phyloP scores from a whole-genome alignment of 1,284 basidiomycete species.

The Trametes pubescens region DNA sequence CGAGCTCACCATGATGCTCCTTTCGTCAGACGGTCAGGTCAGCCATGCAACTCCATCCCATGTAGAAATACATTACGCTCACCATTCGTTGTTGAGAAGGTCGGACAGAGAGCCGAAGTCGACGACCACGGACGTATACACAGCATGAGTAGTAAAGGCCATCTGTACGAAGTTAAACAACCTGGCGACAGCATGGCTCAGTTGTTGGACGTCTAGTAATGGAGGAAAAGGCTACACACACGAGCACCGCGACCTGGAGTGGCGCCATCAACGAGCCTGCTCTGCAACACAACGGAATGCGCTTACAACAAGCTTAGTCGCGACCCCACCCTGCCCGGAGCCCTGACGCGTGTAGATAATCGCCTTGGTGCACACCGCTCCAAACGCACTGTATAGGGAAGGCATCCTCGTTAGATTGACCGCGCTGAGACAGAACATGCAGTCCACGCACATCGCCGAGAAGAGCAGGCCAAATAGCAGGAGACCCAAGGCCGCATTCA shows the following conservation, averaged over 20 bases:
- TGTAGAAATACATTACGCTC: not conserved
- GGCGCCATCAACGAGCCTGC: not conserved
- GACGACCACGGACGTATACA: slow-evolving; percentile 18
- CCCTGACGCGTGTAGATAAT: slow-evolving; percentile 10
- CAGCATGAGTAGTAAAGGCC: slow-evolving; percentile 20
- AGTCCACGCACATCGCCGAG: slow-evolving; percentile 16
- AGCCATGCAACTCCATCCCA: not conserved
- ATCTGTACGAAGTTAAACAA: slow-evolving; percentile 23
- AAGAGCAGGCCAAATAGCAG: slow-evolving; percentile 25
- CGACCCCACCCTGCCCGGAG: not conserved
- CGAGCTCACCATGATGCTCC: slow-evolving; percentile 22
- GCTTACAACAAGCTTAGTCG: slow-evolving; percentile 15
- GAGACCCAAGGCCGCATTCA: slow-evolving; percentile 19
- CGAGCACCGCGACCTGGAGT: slow-evolving; percentile 14
- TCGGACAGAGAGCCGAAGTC: slow-evolving; percentile 15
- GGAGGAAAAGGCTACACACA: slow-evolving; percentile 12
- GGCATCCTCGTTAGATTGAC: too few relatives aligned
- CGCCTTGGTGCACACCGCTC: slow-evolving; percentile 23
- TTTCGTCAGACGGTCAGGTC: not conserved
- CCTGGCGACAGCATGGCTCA: not conserved
- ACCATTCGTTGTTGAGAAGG: slow-evolving; percentile 20
- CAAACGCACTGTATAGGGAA: slow-evolving; percentile 18
- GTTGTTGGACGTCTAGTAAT: not conserved
- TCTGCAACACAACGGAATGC: not conserved
- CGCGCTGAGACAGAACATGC: too few relatives aligned